Conservation (phyloP, 208 protist genomes). For the Phytomonas serpens region DNA sequence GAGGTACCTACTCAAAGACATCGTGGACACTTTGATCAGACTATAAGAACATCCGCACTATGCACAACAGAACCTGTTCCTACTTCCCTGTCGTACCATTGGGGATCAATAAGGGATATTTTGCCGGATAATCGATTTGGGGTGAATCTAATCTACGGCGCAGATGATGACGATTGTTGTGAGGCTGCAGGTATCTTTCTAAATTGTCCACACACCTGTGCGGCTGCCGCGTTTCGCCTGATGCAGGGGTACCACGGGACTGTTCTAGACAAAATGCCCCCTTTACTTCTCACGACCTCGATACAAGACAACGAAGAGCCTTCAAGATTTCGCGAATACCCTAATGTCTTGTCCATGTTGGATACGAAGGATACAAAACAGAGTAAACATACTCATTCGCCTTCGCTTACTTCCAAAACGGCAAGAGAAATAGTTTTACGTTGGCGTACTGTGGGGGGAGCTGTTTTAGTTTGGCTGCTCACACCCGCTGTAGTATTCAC, state of each 20-base stretch:
- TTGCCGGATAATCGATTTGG: not conserved
- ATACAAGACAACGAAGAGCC: not conserved
- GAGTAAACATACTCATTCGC: not conserved
- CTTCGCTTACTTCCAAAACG: not conserved
- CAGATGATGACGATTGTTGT: not conserved
- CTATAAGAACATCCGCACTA: not conserved
- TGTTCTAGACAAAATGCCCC: not conserved
- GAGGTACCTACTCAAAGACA: not conserved
- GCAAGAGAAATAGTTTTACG: not conserved
- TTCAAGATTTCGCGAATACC: not conserved
- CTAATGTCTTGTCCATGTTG: not conserved
- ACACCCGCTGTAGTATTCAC: constrained; percentile 65
- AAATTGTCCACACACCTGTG: not conserved
- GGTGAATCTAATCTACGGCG: not conserved
- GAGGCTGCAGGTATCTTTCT: not conserved
- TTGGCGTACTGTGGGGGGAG: constrained; percentile 34
- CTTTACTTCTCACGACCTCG: not conserved
- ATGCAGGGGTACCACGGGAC: not conserved
- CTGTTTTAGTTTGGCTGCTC: constrained; percentile 45
- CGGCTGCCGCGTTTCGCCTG: not conserved
- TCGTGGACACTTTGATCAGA: not conserved
- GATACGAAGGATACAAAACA: not conserved
- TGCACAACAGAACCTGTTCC: not conserved
- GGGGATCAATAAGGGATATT: not conserved
- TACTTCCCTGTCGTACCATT: not conserved